These are phyloP conservation scores for Alternaria arborescens DNA, from an alignment of 2,329 filamentous ascomycete species.

Conservation along the genomic window DNA sequence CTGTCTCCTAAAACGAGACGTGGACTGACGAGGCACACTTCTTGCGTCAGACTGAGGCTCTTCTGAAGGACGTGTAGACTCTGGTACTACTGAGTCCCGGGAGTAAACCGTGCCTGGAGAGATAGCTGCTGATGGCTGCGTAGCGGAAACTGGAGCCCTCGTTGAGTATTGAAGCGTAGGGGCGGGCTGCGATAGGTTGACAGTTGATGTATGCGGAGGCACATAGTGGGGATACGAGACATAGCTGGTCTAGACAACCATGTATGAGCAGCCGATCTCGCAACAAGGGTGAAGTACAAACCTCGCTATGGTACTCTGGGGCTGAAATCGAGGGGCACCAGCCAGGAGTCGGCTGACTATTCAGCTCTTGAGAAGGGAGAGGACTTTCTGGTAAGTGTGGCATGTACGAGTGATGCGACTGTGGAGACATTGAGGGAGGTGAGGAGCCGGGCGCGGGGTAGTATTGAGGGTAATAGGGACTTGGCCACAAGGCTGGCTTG, in stretches of 20 bases:
- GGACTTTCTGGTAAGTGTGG: slow-evolving; percentile 39
- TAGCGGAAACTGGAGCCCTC: slow-evolving; percentile 29
- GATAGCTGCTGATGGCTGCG: slow-evolving; percentile 32
- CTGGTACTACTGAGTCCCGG: slow-evolving; percentile 33
- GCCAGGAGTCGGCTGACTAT: slow-evolving; percentile 32
- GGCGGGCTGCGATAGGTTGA: slow-evolving; percentile 31
- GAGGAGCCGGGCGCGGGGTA: slow-evolving; percentile 40
- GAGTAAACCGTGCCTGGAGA: slow-evolving; percentile 46
- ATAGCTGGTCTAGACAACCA: slow-evolving; percentile 34
- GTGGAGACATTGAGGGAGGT: slow-evolving; percentile 44
- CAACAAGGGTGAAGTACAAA: slow-evolving; percentile 30
- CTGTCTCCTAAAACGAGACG: slow-evolving; percentile 18
- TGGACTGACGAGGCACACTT: slow-evolving; percentile 18
- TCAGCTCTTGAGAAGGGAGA: slow-evolving; percentile 37
- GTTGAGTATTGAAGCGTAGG: slow-evolving; percentile 35
- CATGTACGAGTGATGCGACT: slow-evolving; percentile 40
- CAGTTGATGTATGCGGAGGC: slow-evolving; percentile 42
- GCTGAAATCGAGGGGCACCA: slow-evolving; percentile 46
- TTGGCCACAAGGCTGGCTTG: slow-evolving; percentile 40
- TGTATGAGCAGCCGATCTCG: slow-evolving; percentile 17
- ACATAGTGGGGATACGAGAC: slow-evolving; percentile 44
- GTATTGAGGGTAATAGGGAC: slow-evolving; percentile 35
- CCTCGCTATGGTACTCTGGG: slow-evolving; percentile 40
- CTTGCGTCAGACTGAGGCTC: slow-evolving; percentile 27
- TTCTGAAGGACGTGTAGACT: slow-evolving; percentile 30